Conservation (phyloP, 129 eudicot species). For the Chrysanthemum seticuspe region DNA sequence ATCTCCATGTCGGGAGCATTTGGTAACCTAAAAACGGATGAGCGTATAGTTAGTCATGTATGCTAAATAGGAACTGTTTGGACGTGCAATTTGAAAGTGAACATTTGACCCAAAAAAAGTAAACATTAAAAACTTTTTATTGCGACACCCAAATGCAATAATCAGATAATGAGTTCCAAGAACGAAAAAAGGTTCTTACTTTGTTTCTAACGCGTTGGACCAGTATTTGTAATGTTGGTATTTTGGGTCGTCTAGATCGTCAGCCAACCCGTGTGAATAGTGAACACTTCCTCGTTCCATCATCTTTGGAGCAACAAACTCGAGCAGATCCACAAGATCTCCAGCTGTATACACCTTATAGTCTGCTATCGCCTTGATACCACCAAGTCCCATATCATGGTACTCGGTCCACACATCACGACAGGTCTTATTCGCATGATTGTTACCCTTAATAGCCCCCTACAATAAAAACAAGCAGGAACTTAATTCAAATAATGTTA, state of each 20-base stretch:
- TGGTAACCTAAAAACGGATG: conserved; percentile 53
- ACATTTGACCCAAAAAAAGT: not conserved
- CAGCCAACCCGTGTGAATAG: conserved; percentile 82
- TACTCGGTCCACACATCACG: conserved; percentile 98
- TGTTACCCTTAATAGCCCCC: conserved; percentile 81
- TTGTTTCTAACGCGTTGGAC: conserved; percentile 93
- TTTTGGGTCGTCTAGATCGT: conserved; percentile 79
- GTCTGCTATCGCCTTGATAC: conserved; percentile 76
- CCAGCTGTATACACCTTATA: conserved; percentile 77
- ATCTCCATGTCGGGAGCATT: conserved; percentile 93
- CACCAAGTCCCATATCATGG: conserved; percentile 83
- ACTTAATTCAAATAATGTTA: not conserved
- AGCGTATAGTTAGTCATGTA: too few species aligned
- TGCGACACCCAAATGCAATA: not conserved
- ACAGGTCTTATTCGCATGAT: conserved; percentile 61
- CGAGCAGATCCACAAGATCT: conserved; percentile 69
- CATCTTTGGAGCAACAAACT: conserved; percentile 94
- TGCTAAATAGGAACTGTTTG: too few species aligned
- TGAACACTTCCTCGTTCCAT: conserved; percentile 84
- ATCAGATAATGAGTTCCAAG: not conserved
- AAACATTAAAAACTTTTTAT: not conserved
- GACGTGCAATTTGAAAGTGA: not conserved
- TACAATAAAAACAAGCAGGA: conserved; percentile 15
- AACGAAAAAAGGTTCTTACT: conserved; percentile 40
- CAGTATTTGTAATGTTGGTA: conserved; percentile 83